Evolutionary conservation across 1,284 basidiomycete genomes (phyloP).

Genomic region (Apiotrichum gamsii): DNA sequence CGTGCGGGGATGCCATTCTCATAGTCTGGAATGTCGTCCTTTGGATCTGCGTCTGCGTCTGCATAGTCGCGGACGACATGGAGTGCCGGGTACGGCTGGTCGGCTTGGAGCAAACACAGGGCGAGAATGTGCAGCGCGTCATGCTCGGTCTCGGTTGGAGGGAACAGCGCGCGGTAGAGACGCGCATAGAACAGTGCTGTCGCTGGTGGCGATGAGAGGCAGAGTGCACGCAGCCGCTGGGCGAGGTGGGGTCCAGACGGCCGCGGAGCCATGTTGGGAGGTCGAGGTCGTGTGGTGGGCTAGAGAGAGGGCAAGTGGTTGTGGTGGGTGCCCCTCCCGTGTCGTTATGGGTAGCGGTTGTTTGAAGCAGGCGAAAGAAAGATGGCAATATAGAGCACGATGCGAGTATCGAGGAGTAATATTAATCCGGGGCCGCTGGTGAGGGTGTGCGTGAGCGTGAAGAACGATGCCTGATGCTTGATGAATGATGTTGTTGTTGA

Average conservation of each 20-base stretch:
- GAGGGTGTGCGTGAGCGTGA: too few species aligned
- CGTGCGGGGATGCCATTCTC: conserved; percentile 24
- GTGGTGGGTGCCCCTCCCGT: not conserved
- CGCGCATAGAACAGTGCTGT: conserved; percentile 42
- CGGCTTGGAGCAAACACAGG: conserved; percentile 63
- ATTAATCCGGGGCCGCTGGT: too few species aligned
- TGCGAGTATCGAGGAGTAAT: too few species aligned
- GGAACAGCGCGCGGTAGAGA: conserved; percentile 33
- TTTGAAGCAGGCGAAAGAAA: too few species aligned
- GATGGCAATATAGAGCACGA: not conserved
- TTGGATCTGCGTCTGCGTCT: conserved; percentile 43
- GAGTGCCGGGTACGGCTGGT: conserved; percentile 70
- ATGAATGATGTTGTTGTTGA: too few species aligned
- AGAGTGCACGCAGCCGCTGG: conserved; percentile 31
- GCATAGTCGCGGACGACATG: conserved; percentile 56
- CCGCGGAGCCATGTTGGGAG: conserved; percentile 17
- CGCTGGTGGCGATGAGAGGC: conserved; percentile 25
- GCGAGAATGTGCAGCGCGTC: conserved; percentile 80
- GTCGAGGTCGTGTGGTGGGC: not conserved
- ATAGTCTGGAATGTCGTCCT: conserved; percentile 43
- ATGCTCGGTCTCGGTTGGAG: conserved; percentile 53
- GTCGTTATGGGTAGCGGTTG: not conserved
- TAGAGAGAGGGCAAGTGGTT: not conserved
- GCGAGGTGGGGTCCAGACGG: conserved; percentile 29
- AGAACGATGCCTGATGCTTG: too few species aligned